Percentiles rank a stretch among this genome's conserved stretches.
These are phyloP conservation scores for Saccharomyces hybrid DNA, from an alignment of 1,139 yeast species.

Conservation along the genomic window DNA sequence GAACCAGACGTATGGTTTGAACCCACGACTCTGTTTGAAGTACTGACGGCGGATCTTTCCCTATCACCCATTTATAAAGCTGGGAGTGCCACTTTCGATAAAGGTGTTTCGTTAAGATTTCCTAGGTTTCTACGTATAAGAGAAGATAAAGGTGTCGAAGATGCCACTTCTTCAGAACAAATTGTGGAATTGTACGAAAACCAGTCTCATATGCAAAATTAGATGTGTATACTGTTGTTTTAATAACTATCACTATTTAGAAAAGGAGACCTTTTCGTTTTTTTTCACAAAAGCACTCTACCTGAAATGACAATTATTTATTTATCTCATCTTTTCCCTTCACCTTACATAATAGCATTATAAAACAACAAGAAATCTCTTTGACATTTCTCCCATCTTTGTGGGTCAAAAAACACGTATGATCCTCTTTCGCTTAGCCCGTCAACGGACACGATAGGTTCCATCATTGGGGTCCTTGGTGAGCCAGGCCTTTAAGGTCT, in stretches of 20 bases:
- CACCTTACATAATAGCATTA: slow-evolving; percentile 38
- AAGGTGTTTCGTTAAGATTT: slow-evolving; percentile 84
- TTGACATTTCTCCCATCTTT: slow-evolving; percentile 90
- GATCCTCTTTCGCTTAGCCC: slow-evolving; percentile 83
- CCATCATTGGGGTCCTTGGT: slow-evolving; percentile 88
- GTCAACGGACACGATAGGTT: slow-evolving; percentile 71
- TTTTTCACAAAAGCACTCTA: background rate
- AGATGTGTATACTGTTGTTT: background rate
- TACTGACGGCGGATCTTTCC: slow-evolving; percentile 87
- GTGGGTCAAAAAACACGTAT: slow-evolving; percentile 94
- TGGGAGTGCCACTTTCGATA: slow-evolving; percentile 67
- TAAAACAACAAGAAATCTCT: slow-evolving; percentile 71
- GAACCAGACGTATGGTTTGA: slow-evolving; percentile 96
- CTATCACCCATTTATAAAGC: slow-evolving; percentile 90
- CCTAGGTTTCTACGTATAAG: slow-evolving; percentile 82
- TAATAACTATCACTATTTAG: background rate
- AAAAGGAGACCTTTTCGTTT: background rate
- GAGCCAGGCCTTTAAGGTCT: slow-evolving; percentile 91
- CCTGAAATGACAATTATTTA: background rate
- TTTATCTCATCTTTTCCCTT: background rate
- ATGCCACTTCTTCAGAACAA: slow-evolving; percentile 83
- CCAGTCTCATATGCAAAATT: slow-evolving; percentile 42
- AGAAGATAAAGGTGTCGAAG: slow-evolving; percentile 82
- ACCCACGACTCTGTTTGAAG: slow-evolving; percentile 81
- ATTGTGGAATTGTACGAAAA: slow-evolving; percentile 82